Conservation (phyloP, 2,329 filamentous ascomycete species). For the Colletotrichum navitas region DNA sequence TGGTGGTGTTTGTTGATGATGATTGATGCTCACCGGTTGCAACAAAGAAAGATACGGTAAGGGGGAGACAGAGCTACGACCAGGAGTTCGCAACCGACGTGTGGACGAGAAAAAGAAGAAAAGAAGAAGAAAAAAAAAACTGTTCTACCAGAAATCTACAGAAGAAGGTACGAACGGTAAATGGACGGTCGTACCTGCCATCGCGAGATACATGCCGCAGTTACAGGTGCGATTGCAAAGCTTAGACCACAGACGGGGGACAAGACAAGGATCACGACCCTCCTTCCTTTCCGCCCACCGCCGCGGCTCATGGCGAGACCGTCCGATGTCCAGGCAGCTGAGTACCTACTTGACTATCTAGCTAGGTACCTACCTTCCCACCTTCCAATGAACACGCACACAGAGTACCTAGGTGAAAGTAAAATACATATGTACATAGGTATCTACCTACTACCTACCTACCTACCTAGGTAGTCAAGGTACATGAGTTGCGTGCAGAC, state of each 20-base stretch:
- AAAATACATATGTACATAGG: too few relatives aligned
- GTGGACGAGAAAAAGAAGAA: not conserved
- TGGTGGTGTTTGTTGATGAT: slow-evolving; percentile 1
- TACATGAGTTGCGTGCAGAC: too few relatives aligned
- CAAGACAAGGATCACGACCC: not conserved
- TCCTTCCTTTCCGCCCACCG: not conserved
- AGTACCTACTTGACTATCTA: not conserved
- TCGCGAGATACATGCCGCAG: too few relatives aligned
- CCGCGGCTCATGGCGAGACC: not conserved
- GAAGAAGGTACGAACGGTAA: too few relatives aligned
- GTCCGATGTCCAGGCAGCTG: not conserved
- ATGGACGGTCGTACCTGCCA: too few relatives aligned
- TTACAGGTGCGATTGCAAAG: not conserved
- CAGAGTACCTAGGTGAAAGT: too few relatives aligned
- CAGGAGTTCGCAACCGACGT: not conserved
- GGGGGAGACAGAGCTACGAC: not conserved
- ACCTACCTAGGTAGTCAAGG: not conserved
- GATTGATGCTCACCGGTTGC: not conserved
- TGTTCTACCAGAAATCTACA: too few relatives aligned
- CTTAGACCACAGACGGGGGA: not conserved
- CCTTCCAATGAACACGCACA: too few relatives aligned
- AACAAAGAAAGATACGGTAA: not conserved
- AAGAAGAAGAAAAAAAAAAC: not conserved
- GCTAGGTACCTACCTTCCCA: too few relatives aligned
- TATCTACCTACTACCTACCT: too few relatives aligned